phyloP scores from a whole-genome alignment of 2,329 filamentous ascomycete genomes.

The Pseudogymnoascus sp. region DNA sequence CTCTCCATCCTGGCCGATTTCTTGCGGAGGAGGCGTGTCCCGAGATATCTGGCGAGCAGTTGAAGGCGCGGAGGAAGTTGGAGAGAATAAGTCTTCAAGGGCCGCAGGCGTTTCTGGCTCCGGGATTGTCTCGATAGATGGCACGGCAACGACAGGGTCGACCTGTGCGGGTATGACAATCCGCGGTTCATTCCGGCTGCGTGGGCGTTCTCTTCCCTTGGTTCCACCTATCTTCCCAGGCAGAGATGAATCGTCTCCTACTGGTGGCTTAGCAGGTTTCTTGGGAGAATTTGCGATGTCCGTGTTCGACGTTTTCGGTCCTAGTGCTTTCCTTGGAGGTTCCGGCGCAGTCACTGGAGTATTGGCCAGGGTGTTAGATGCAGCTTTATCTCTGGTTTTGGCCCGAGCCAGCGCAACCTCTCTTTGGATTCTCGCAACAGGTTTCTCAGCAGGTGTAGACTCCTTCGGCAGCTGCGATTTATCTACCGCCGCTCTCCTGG shows the following conservation, averaged over 20 bases:
- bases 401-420: conserved; percentile 23
- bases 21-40: conserved; percentile 53
- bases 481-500: conserved; percentile 25
- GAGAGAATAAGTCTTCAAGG: conserved; percentile 35
- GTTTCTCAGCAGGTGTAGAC: conserved; percentile 15
- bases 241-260: conserved; percentile 28
- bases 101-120: conserved; percentile 33
- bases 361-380: neutral
- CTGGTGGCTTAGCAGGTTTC: conserved; percentile 36
- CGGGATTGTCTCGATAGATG: conserved; percentile 27
- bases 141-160: conserved; percentile 13
- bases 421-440: conserved; percentile 15
- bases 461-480: conserved; percentile 4
- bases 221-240: neutral
- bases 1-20: conserved; percentile 49
- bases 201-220: conserved; percentile 15
- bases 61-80: conserved; percentile 43
- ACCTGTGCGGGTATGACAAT: conserved; percentile 11
- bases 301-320: conserved; percentile 52
- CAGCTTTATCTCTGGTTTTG: conserved; percentile 19
- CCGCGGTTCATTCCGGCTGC: conserved; percentile 16
- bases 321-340: conserved; percentile 24
- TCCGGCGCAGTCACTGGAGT: conserved; percentile 10
- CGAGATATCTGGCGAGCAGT: conserved; percentile 26
- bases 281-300: conserved; percentile 49